Evolutionary conservation across 106 monocot genomes (phyloP).

Genomic region (Iris macrosiphon): DNA sequence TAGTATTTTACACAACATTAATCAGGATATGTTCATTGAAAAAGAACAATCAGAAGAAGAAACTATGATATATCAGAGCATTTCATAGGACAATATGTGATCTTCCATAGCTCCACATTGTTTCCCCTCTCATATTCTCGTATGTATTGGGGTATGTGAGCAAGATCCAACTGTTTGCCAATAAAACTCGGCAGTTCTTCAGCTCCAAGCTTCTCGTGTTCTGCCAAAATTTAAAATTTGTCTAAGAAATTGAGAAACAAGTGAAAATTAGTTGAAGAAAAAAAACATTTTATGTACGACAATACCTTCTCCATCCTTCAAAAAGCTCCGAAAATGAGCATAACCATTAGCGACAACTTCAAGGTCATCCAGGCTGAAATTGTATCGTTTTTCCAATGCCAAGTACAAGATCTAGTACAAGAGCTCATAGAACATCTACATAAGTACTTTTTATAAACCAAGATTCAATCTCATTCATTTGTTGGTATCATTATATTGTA

Average conservation of each 20-base stretch:
- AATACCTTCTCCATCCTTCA: constrained; percentile 48
- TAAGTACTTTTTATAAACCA: not conserved
- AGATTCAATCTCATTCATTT: not conserved
- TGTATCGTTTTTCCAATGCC: constrained; percentile 91
- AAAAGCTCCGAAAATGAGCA: constrained; percentile 54
- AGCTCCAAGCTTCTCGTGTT: constrained; percentile 9
- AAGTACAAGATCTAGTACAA: constrained; percentile 64
- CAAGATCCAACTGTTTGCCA: constrained; percentile 48
- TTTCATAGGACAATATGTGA: constrained; percentile 23
- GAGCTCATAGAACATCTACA: not conserved
- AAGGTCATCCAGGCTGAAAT: constrained; percentile 78
- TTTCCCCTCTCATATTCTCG: constrained; percentile 78
- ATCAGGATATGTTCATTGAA: too few relatives aligned
- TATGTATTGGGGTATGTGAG: constrained; percentile 63
- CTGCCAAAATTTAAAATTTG: constrained; percentile 15
- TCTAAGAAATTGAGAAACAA: not conserved
- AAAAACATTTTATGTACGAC: not conserved
- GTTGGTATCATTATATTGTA: not conserved
- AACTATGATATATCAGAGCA: too few relatives aligned
- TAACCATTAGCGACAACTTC: constrained; percentile 95
- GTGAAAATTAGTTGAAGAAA: not conserved
- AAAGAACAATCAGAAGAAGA: too few relatives aligned
- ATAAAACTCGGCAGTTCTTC: constrained; percentile 33
- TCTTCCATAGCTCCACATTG: constrained; percentile 84
- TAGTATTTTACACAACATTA: too few relatives aligned